Conservation (phyloP, 202 grass and related monocot species). For the Sporobolus alterniflorus region DNA sequence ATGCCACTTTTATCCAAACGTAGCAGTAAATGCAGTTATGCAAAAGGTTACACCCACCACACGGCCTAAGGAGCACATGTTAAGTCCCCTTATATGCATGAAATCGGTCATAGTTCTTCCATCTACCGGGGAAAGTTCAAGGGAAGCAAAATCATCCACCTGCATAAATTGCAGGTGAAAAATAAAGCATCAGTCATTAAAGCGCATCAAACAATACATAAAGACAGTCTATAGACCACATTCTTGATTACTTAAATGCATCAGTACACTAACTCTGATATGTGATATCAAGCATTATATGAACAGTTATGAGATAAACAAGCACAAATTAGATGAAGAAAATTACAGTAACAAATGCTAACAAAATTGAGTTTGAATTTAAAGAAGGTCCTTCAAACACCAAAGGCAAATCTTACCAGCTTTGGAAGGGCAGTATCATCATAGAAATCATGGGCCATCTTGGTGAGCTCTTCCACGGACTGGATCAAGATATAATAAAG, state of each 20-base stretch:
- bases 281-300: neutral
- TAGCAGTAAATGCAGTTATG: slow-evolving; percentile 16
- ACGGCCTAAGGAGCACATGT: slow-evolving; percentile 87
- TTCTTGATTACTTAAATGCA: slow-evolving; percentile 3
- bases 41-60: slow-evolving; percentile 63
- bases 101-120: slow-evolving; percentile 99
- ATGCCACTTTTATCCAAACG: slow-evolving; percentile 14
- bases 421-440: slow-evolving; percentile 96
- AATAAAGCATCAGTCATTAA: slow-evolving; percentile 35
- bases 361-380: neutral
- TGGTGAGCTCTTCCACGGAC: slow-evolving; percentile 83
- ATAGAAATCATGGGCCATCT: slow-evolving; percentile 91
- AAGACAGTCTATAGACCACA: slow-evolving; percentile 25
- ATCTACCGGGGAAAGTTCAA: slow-evolving; percentile 99
- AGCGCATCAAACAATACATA: slow-evolving; percentile 24
- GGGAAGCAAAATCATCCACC: slow-evolving; percentile 99
- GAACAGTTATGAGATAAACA: neutral
- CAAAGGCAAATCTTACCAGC: slow-evolving; percentile 63
- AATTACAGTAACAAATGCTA: neutral
- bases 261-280: neutral
- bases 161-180: slow-evolving; percentile 41
- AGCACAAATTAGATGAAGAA: neutral
- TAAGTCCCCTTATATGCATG: slow-evolving; percentile 98
- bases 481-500: slow-evolving; percentile 50
- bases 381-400: slow-evolving; percentile 11